Conservation (phyloP, 2,329 filamentous ascomycete species). For the Cladophialophora exuberans region DNA sequence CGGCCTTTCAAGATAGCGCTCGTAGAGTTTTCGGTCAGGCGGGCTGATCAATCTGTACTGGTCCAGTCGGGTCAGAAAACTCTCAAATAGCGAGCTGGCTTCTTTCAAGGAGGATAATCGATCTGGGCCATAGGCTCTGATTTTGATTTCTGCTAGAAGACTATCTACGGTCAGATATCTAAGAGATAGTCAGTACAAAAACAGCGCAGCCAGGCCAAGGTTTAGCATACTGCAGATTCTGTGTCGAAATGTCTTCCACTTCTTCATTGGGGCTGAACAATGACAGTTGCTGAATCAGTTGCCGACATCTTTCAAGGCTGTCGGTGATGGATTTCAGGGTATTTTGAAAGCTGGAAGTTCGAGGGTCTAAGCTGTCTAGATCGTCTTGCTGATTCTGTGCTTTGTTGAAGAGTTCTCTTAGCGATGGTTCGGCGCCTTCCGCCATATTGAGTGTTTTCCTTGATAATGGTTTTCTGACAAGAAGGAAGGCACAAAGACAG, state of each 20-base stretch:
- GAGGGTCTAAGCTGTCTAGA: slow-evolving; percentile 30
- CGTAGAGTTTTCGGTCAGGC: slow-evolving; percentile 69
- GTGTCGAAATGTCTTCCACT: slow-evolving; percentile 81
- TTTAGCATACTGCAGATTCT: slow-evolving; percentile 70
- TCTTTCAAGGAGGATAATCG: slow-evolving; percentile 65
- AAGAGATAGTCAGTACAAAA: slow-evolving; percentile 14
- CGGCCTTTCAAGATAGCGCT: slow-evolving; percentile 72
- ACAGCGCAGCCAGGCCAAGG: background rate
- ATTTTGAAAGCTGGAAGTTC: slow-evolving; percentile 24
- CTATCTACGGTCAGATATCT: slow-evolving; percentile 78
- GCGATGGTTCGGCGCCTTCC: slow-evolving; percentile 24
- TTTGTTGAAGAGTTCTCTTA: slow-evolving; percentile 26
- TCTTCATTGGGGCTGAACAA: slow-evolving; percentile 91
- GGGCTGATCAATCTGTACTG: slow-evolving; percentile 72
- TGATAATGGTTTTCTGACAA: no score
- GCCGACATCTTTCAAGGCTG: slow-evolving; percentile 64
- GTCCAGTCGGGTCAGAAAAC: slow-evolving; percentile 75
- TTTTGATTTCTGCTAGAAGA: slow-evolving; percentile 76
- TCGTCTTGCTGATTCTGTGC: slow-evolving; percentile 28
- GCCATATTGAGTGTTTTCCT: slow-evolving; percentile 13
- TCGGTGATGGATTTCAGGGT: slow-evolving; percentile 26
- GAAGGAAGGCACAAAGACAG: no score
- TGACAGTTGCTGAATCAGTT: slow-evolving; percentile 69
- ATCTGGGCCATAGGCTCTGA: slow-evolving; percentile 65
- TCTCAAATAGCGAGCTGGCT: slow-evolving; percentile 74